These are phyloP conservation scores for Leccinum solheimii DNA, from an alignment of 1,284 basidiomycete genomes.

Conservation along the genomic window DNA sequence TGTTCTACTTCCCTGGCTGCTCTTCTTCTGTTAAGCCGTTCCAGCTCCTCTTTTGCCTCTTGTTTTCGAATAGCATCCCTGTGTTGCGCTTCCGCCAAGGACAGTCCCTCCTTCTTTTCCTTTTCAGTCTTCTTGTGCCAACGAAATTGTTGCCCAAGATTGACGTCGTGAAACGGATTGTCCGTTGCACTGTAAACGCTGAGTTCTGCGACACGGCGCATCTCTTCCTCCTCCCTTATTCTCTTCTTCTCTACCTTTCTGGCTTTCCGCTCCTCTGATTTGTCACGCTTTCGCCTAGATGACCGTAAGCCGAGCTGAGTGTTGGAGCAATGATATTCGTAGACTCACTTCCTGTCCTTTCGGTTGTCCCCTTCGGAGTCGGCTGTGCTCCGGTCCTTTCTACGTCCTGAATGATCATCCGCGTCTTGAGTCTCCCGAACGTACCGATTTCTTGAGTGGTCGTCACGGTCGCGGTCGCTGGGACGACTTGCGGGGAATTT, in stretches of 20 bases:
- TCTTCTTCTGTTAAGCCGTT: constrained; percentile 84
- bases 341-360: constrained; percentile 64
- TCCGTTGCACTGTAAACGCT: constrained; percentile 92
- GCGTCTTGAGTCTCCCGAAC: constrained; percentile 40
- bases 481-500: constrained; percentile 45
- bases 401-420: constrained; percentile 41
- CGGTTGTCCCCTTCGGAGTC: constrained; percentile 40
- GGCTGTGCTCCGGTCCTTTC: constrained; percentile 48
- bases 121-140: constrained; percentile 99
- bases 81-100: constrained; percentile 75
- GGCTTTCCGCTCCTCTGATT: constrained; percentile 72
- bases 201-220: constrained; percentile 83
- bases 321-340: not conserved
- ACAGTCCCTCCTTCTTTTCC: constrained; percentile 87
- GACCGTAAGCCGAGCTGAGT: constrained; percentile 12
- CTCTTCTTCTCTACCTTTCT: constrained; percentile 83
- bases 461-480: constrained; percentile 40
- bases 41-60: constrained; percentile 95
- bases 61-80: constrained; percentile 80
- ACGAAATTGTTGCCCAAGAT: constrained; percentile 91
- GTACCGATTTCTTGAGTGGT: constrained; percentile 39
- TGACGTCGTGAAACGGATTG: constrained; percentile 98
- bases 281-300: constrained; percentile 74
- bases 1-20: constrained; percentile 92
- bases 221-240: constrained; percentile 82